A percentile compares a stretch with the other conserved stretches of the same genome.
Evolutionary conservation across 345 rosid genomes (phyloP).

Genomic region (Brassica napus): DNA sequence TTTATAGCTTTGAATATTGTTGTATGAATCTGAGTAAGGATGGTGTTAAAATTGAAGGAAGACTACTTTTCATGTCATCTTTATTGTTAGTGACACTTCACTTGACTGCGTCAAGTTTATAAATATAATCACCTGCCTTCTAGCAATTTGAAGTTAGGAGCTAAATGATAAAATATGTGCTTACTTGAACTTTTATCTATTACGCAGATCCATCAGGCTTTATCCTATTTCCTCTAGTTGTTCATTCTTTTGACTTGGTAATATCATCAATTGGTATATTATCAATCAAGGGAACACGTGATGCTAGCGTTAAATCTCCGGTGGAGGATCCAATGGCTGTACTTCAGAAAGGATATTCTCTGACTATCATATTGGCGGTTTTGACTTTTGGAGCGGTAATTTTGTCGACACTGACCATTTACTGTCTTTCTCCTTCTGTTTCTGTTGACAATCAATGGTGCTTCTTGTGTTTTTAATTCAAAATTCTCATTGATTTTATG

Average conservation of each 20-base stretch:
- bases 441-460: neutral
- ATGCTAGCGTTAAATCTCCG: conserved; percentile 67
- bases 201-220: conserved; percentile 97
- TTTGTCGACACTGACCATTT: neutral
- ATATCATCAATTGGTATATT: conserved; percentile 88
- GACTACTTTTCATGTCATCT: conserved; percentile 18
- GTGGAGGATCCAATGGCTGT: conserved; percentile 95
- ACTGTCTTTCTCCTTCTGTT: conserved; percentile 13
- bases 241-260: conserved; percentile 95
- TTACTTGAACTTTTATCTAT: conserved; percentile 1
- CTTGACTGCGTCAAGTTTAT: neutral
- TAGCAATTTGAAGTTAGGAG: neutral
- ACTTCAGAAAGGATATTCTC: conserved; percentile 97
- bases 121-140: conserved; percentile 6
- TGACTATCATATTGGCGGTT: conserved; percentile 83
- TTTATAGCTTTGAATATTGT: neutral
- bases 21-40: neutral
- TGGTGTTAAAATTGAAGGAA: conserved; percentile 4
- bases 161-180: neutral
- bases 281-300: conserved; percentile 84
- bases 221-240: conserved; percentile 94
- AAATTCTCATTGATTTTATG: neutral
- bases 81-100: neutral
- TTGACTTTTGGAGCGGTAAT: conserved; percentile 86
- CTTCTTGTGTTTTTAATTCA: neutral